Evolutionary conservation across 176 grass and related monocot species (phyloP).

Genomic region (Phoenix dactylifera): DNA sequence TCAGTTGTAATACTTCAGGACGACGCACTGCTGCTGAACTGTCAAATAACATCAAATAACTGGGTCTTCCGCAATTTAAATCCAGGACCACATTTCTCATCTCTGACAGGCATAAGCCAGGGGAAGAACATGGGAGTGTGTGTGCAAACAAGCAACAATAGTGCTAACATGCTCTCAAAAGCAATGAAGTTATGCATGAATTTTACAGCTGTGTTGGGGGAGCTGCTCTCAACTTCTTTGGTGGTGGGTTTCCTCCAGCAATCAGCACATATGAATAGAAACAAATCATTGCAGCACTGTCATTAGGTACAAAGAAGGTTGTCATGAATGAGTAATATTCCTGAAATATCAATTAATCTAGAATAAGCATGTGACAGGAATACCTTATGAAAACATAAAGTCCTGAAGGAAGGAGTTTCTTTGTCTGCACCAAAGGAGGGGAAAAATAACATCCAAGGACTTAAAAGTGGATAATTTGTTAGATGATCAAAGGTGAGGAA

Average conservation of each 20-base stretch:
- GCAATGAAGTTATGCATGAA: too few species aligned
- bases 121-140: too few species aligned
- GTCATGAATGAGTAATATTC: background rate
- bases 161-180: too few species aligned
- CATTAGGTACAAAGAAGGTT: conserved; percentile 6
- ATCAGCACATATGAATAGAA: conserved; percentile 74
- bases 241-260: conserved; percentile 72
- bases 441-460: conserved; percentile 12
- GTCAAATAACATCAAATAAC: too few species aligned
- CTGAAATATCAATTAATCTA: background rate
- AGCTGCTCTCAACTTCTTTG: conserved; percentile 47
- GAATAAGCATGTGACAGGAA: background rate
- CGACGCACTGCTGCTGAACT: too few species aligned
- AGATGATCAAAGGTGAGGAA: background rate
- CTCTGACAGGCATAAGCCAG: too few species aligned
- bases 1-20: too few species aligned
- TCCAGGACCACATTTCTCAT: too few species aligned
- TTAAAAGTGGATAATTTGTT: background rate
- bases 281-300: conserved; percentile 63
- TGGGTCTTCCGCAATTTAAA: too few species aligned
- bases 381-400: conserved; percentile 65
- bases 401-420: conserved; percentile 61
- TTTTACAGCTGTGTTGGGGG: background rate
- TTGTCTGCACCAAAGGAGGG: conserved; percentile 37
- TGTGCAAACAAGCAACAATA: too few species aligned